These are phyloP conservation scores for Mimosa bimucronata DNA, from an alignment of 306 rosid genomes.

Conservation along the genomic window DNA sequence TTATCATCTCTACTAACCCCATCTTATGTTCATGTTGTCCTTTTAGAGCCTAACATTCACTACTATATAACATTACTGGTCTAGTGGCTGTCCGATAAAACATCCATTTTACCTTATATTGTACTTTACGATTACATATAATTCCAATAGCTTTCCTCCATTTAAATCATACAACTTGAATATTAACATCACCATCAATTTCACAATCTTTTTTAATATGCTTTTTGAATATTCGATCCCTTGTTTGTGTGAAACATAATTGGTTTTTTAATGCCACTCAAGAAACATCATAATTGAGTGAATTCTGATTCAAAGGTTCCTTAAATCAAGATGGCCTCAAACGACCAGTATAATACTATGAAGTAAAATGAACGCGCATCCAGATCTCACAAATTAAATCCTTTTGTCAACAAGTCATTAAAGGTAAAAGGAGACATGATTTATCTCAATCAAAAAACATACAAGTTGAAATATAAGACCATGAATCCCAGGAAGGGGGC, in stretches of 20 bases:
- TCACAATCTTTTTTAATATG: too few relatives aligned
- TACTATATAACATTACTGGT: too few relatives aligned
- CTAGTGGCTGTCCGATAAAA: too few relatives aligned
- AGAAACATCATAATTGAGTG: background rate
- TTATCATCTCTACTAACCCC: too few relatives aligned
- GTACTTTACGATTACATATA: too few relatives aligned
- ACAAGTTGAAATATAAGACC: conserved; percentile 29
- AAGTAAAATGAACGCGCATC: conserved; percentile 16
- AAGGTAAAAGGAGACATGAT: conserved; percentile 24
- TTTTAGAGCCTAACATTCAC: too few relatives aligned
- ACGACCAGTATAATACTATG: background rate
- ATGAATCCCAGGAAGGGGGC: conserved; percentile 45
- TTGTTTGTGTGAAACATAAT: background rate
- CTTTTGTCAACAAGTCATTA: conserved; percentile 10
- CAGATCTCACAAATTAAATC: background rate
- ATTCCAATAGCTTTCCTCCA: too few relatives aligned
- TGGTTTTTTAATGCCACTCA: background rate
- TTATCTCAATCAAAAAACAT: conserved; percentile 43
- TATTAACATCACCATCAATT: too few relatives aligned
- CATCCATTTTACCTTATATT: too few relatives aligned
- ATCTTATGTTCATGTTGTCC: too few relatives aligned
- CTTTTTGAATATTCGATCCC: too few relatives aligned
- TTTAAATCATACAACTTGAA: too few relatives aligned
- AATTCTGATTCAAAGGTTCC: background rate
- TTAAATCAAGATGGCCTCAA: background rate